phyloP scores from a whole-genome alignment of 2,329 filamentous ascomycete species.

The Ascochyta pisi region DNA sequence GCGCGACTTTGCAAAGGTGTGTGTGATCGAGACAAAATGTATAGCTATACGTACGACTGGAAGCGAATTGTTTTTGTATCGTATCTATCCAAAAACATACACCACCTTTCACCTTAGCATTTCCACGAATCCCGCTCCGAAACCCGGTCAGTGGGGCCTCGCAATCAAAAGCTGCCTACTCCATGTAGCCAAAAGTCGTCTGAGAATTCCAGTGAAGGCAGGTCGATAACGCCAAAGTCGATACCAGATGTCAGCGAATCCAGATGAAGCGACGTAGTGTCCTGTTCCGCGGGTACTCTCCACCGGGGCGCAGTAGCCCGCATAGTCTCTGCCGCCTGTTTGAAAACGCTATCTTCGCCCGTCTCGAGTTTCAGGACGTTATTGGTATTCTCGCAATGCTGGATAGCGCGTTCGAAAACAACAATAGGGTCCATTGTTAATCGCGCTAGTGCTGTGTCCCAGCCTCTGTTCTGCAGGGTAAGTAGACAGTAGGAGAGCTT shows the following conservation, averaged over 20 bases:
- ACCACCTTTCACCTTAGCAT: no score
- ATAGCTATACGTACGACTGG: neutral
- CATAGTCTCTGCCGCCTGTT: slow-evolving; percentile 21
- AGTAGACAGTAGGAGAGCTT: slow-evolving; percentile 22
- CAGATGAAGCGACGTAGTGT: slow-evolving; percentile 1
- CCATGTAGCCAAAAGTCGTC: slow-evolving; percentile 27
- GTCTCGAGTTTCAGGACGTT: slow-evolving; percentile 14
- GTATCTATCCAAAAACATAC: no score
- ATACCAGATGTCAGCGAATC: neutral
- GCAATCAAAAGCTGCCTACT: slow-evolving; percentile 13
- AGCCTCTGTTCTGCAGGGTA: slow-evolving; percentile 20
- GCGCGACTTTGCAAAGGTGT: neutral
- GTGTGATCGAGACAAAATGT: neutral
- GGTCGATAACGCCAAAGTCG: slow-evolving; percentile 6
- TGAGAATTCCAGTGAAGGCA: slow-evolving; percentile 22
- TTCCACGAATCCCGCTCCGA: neutral
- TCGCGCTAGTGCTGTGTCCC: slow-evolving; percentile 21
- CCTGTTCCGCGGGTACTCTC: slow-evolving; percentile 5
- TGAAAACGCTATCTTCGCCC: slow-evolving; percentile 26
- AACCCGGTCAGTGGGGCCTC: neutral
- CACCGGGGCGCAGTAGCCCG: slow-evolving; percentile 21
- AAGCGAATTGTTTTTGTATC: neutral
- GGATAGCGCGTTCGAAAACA: slow-evolving; percentile 19
- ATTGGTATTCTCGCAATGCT: slow-evolving; percentile 16
- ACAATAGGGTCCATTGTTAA: slow-evolving; percentile 17